Conservation (phyloP, 164 flowering plant genomes). For the Stephania japonica region DNA sequence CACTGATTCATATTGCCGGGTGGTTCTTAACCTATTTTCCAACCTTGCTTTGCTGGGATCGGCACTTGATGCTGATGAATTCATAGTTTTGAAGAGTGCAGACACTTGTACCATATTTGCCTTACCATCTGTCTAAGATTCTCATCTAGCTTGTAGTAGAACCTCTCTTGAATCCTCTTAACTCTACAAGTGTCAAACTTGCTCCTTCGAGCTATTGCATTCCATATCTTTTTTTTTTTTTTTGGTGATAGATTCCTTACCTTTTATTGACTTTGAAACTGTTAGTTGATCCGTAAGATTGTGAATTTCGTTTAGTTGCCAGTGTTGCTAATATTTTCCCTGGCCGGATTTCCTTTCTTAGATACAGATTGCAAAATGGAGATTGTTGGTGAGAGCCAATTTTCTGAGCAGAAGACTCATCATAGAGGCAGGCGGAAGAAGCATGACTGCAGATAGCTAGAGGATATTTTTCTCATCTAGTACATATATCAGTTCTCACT, state of each 20-base stretch:
- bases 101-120: not conserved
- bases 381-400: constrained; percentile 61
- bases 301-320: not conserved
- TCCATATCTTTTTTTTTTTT: not conserved
- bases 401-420: constrained; percentile 68
- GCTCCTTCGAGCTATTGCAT: not conserved
- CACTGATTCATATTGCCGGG: not conserved
- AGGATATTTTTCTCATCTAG: no score
- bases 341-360: constrained; percentile 6
- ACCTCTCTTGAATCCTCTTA: not conserved
- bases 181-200: not conserved
- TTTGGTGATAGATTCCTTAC: not conserved
- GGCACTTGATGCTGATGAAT: not conserved
- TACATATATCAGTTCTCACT: no score
- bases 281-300: not conserved
- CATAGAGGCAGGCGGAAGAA: constrained; percentile 86
- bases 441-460: constrained; percentile 45
- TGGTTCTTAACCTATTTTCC: not conserved
- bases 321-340: constrained; percentile 5
- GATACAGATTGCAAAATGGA: constrained; percentile 51
- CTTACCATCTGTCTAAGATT: not conserved
- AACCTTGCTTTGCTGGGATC: not conserved
- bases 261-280: not conserved
- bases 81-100: not conserved
- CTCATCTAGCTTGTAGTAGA: not conserved